Conservation (phyloP, 83 land plant species). For the Larix sibirica region DNA sequence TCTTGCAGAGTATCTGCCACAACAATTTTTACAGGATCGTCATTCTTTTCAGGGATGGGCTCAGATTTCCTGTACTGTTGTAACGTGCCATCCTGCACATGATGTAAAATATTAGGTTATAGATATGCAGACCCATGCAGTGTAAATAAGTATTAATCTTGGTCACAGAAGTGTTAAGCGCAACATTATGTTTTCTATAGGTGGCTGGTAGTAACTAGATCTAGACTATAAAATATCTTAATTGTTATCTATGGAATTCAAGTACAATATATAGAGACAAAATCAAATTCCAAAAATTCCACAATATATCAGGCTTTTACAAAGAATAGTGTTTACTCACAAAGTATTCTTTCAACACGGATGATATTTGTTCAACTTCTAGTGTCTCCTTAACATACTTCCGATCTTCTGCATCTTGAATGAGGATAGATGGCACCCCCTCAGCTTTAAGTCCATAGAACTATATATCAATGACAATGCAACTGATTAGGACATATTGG, state of each 20-base stretch:
- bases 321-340: constrained; percentile 27
- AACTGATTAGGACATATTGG: no score
- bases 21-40: constrained; percentile 81
- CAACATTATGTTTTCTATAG: neutral
- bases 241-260: no score
- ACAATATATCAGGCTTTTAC: neutral
- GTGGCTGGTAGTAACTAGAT: neutral
- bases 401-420: constrained; percentile 53
- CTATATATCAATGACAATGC: constrained; percentile 32
- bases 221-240: neutral
- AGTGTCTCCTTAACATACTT: no score
- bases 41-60: constrained; percentile 72
- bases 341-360: constrained; percentile 75
- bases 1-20: constrained; percentile 71
- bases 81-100: constrained; percentile 62
- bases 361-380: constrained; percentile 50
- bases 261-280: no score
- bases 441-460: constrained; percentile 73
- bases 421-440: constrained; percentile 63
- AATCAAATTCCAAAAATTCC: no score
- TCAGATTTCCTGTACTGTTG: constrained; percentile 57
- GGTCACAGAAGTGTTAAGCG: neutral
- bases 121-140: neutral
- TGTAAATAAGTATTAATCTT: no score
- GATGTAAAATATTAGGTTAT: neutral